Base-by-base conservation (phyloP, 1,284 basidiomycete genomes). In the Athelia sp. region DNA sequence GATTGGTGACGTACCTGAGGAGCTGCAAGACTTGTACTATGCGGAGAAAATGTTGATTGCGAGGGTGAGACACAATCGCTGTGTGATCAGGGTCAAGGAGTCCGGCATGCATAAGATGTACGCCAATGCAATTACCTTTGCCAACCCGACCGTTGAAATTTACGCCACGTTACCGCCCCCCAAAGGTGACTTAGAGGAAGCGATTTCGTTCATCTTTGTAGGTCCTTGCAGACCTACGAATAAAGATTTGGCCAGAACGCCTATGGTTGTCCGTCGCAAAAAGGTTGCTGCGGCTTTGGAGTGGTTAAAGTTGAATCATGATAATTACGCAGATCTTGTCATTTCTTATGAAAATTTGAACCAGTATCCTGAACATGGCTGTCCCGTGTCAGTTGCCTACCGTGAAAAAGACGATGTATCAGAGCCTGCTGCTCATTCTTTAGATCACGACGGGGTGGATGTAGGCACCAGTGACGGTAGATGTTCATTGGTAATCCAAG, bases 221-320 rank as follows among this genome's bases (percentile, higher is more conserved):
- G 43, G 43, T 9, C 10, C 43, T 6, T 26, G 15, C 32, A 48
- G 52, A 40, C 63, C 64, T 14, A 59, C 58, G 18, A 15, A 53
- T 9, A 54, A 58, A 17, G 59, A 65, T 45, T 55, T 58, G 18
- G 42, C 54, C 26, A 21, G 61, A n/a, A 62, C 55, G 22, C 65
- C 63, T 6, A 50, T 66, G n/a, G 47, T 64, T 15, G 59, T 65
- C 1, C 35, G 58, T 19, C 8, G 55, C 14, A 52, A 62, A 21
- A 32, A 47, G 18, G 56, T 64, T 1, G 17, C 32, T 15, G 35
- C 21, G n/a, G 63, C 64, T 3, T 46, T 68, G 4, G 48, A 61
- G 17, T 67, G 65, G 65, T 51, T 68, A 17, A 60, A 59, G 22
- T 31, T 65, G 1, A 68, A 68, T 45, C 63, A 68, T 53, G 3